Evolutionary conservation across 2,329 filamentous ascomycete genomes (phyloP), one percentile per base, ranked within the genome.

Genomic region (Mollisia scopiformis): DNA sequence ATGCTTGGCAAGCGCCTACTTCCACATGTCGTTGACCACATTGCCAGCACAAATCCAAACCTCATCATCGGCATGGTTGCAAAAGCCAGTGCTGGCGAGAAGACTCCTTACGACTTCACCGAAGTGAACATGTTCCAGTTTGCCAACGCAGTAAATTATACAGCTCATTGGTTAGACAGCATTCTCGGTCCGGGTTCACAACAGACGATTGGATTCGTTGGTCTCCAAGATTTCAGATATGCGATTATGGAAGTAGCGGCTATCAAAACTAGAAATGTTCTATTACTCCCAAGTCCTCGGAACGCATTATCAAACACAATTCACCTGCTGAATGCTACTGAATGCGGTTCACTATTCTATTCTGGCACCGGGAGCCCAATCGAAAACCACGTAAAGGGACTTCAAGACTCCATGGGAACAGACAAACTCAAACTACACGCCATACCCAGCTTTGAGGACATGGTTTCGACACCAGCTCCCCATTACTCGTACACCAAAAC

Each of bases 401-500:
- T 69, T 10, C 6, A 47, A 1, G 23, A 52, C 1, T 13, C 37
- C 5, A 11, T 64, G 4, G 28, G 41, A 21, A 14, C 21, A 11
- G 6, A 55, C 10, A 41, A 33, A 3, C n/a, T 68, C 10, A 25
- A 58, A 11, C 58, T 41, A 8, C 43, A 62, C 23, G 56, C 58
- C n/a, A 25, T 71, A n/a, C 67, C 67, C 1, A 55, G 23, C 14
- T 19, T 75, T 7, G 67, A 73, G 2, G 66, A 71, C 1, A 71
- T 77, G 33, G 64, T 74, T 5, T 60, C 69, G 5, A 49, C 61
- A 1, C 47, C 58, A 2, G 46, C 58, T 0, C 33, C 43, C 6
- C 35, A 60, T 1, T 77, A 73, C 27, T 65, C 62, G 0, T 78
- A 75, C 53, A 68, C 56, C 5, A 77, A 75, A 33, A 72, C 67